Percentiles rank a stretch among this genome's conserved stretches.
Conservation (phyloP, 768 basidiomycete species). For the Obba rivulosa region DNA sequence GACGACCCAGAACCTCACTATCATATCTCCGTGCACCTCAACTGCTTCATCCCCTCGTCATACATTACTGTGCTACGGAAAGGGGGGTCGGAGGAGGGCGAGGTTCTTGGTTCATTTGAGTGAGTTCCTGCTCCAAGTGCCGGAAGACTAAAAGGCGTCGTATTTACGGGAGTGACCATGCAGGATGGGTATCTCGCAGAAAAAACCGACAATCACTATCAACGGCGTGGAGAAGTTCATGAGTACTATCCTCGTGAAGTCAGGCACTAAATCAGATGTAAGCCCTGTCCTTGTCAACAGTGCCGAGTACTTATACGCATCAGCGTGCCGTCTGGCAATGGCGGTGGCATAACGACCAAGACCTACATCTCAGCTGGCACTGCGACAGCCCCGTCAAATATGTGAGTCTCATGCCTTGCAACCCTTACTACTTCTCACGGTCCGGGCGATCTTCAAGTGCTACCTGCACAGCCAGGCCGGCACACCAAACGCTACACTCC, state of each 20-base stretch:
- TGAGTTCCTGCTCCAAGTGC: constrained; percentile 16
- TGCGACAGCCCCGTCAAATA: constrained; percentile 18
- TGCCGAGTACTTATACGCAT: background rate
- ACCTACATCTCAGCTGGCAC: constrained; percentile 13
- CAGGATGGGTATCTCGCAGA: constrained; percentile 20
- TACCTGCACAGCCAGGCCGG: constrained; percentile 8
- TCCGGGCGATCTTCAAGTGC: constrained; percentile 9
- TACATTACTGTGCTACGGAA: constrained; percentile 40
- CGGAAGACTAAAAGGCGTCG: no score
- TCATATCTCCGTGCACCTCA: constrained; percentile 14
- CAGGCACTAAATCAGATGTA: constrained; percentile 11
- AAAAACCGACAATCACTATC: constrained; percentile 13
- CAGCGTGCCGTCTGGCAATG: constrained; percentile 21
- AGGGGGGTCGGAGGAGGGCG: constrained; percentile 35
- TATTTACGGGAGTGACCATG: no score
- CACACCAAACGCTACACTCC: constrained; percentile 4
- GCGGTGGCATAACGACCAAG: constrained; percentile 13
- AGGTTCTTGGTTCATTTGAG: constrained; percentile 46
- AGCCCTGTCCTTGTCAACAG: background rate
- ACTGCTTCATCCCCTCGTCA: constrained; percentile 46
- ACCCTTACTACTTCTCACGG: background rate
- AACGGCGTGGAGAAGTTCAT: constrained; percentile 13
- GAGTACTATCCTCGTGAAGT: constrained; percentile 14
- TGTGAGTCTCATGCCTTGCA: constrained; percentile 2
- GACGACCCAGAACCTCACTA: constrained; percentile 25